These are phyloP conservation scores for Plasmodium vinckei DNA, from an alignment of 169 alveolate species.

Conservation along the genomic window DNA sequence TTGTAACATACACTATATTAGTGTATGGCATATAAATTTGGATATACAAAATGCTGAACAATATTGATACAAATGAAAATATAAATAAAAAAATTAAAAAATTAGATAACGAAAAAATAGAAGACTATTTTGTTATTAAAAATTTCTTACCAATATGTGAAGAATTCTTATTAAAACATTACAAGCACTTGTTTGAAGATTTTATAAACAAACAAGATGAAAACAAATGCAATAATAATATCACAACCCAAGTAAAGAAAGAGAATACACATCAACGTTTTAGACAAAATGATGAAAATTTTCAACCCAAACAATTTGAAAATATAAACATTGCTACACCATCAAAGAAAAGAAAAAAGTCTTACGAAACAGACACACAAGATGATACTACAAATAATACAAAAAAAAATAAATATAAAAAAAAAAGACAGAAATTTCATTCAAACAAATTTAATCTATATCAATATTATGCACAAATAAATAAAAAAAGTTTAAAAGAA, in stretches of 20 bases:
- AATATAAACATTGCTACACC: neutral
- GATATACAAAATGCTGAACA: neutral
- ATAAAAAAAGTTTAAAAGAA: slow-evolving; percentile 28
- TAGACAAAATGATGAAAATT: neutral
- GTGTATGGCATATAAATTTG: too few species aligned
- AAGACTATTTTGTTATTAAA: slow-evolving; percentile 40
- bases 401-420: neutral
- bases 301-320: too few species aligned
- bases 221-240: neutral
- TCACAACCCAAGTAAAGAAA: neutral
- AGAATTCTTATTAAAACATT: slow-evolving; percentile 50
- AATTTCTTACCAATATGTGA: slow-evolving; percentile 71
- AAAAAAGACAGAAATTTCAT: neutral
- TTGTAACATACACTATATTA: too few species aligned
- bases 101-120: slow-evolving; percentile 29
- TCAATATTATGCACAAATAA: slow-evolving; percentile 6
- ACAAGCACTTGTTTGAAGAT: slow-evolving; percentile 8
- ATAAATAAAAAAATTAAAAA: slow-evolving; percentile 43
- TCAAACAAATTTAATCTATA: slow-evolving; percentile 30
- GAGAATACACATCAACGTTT: neutral
- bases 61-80: neutral
- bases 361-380: neutral
- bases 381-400: neutral
- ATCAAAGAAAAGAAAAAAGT: neutral
- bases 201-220: neutral